Conservation (phyloP, 805 yeast species). For the Brettanomyces sp. region DNA sequence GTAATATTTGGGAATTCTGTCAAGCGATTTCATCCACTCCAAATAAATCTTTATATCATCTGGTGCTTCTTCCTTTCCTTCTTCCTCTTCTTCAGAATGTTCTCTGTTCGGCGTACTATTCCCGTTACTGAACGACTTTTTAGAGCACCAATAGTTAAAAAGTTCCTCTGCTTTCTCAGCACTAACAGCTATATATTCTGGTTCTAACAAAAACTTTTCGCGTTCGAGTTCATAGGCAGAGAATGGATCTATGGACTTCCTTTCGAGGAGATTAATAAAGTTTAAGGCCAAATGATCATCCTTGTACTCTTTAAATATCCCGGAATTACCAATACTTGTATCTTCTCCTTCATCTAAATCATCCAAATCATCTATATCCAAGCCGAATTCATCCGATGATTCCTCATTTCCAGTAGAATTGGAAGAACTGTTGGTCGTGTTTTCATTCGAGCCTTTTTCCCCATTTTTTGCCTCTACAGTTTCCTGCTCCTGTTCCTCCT, state of each 20-base stretch:
- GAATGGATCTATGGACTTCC: conserved; percentile 4
- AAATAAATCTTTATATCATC: conserved; percentile 1
- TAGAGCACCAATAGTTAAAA: conserved; percentile 16
- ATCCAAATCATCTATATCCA: conserved; percentile 10
- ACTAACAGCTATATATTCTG: conserved; percentile 16
- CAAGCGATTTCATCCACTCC: conserved; percentile 3
- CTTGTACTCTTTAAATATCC: neutral
- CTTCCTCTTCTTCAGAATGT: neutral
- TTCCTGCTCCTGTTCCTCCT: neutral
- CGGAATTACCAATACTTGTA: neutral
- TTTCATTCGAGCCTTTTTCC: neutral
- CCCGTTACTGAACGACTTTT: neutral
- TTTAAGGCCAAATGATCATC: neutral
- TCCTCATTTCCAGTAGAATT: neutral
- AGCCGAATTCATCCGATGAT: conserved; percentile 3
- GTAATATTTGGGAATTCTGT: conserved; percentile 13
- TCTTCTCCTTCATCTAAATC: conserved; percentile 3
- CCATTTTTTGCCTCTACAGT: neutral
- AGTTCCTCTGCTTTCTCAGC: conserved; percentile 11
- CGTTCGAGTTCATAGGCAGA: conserved; percentile 13
- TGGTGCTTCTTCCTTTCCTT: neutral
- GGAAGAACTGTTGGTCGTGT: neutral
- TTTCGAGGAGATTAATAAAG: conserved; percentile 6
- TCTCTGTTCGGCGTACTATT: neutral
- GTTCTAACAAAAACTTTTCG: conserved; percentile 11